Percentiles rank a stretch among this genome's conserved stretches.
These are phyloP conservation scores for Pleodorina starrii DNA, from an alignment of 139 green algal species.

Conservation along the genomic window DNA sequence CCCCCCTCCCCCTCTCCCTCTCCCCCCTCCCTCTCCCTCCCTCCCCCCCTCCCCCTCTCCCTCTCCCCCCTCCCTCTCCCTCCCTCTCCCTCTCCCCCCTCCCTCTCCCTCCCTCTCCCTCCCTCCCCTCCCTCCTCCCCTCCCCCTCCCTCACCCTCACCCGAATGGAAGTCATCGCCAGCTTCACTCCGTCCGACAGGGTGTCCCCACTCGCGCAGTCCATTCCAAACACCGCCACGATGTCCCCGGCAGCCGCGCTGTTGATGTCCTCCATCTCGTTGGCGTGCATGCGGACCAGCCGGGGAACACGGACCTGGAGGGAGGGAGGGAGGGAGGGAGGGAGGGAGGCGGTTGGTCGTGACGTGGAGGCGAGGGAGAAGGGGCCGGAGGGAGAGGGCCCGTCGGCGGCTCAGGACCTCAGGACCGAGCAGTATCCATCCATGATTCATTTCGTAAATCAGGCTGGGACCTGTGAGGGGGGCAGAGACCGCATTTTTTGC, in stretches of 20 bases:
- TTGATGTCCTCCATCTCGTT: conserved; percentile 95
- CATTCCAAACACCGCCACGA: conserved; percentile 98
- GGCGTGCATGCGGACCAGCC: conserved; percentile 94
- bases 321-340: neutral
- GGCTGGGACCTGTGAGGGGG: no score
- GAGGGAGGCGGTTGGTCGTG: neutral
- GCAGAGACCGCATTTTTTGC: no score
- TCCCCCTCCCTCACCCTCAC: neutral
- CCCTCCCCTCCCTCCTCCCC: neutral
- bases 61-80: no score
- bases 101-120: no score
- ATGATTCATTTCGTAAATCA: no score
- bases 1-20: no score
- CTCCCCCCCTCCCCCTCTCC: no score
- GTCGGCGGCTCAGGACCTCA: neutral
- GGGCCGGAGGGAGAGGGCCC: neutral
- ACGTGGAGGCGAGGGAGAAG: neutral
- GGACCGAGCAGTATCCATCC: no score
- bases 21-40: no score
- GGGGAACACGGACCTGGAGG: conserved; percentile 83
- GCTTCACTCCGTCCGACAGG: conserved; percentile 79
- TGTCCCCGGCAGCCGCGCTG: conserved; percentile 89
- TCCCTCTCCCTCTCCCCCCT: no score
- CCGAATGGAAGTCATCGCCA: conserved; percentile 94
- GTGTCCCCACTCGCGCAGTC: conserved; percentile 98